Evolutionary conservation across 2,329 filamentous ascomycete species (phyloP), one percentile per base, ranked within the genome.

Genomic region (Aureobasidium zeae): DNA sequence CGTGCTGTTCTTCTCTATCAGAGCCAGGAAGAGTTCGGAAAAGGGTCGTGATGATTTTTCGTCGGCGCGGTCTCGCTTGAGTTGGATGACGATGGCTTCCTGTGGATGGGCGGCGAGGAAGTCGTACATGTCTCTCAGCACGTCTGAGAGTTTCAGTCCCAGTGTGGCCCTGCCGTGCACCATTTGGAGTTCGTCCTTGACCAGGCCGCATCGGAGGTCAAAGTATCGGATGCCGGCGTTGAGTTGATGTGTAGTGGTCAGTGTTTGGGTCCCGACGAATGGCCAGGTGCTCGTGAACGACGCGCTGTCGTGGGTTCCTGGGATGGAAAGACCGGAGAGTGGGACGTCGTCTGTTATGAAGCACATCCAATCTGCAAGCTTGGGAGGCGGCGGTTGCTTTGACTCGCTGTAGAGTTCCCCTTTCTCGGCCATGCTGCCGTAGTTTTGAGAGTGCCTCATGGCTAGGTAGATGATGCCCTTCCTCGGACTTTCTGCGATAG

Each of bases 271-370:
- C 8, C 54, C 44, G 25, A 63, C 49, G 45, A 61, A 63, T 3
- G 60, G 59, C 52, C 52, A 58, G 16, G 52, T 51, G n/a, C 48
- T 52, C 6, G 57, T 62, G 38, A 52, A 58, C 3, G 63, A 62
- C 5, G 58, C 54, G 36, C 55, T 59, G 45, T 63, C 59, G 45
- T 63, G 60, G 2, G 60, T 63, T 13, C 60, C 60, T 1, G 60
- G 60, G 22, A 63, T 57, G 3, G 58, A 56, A 3, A 62, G 48
- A 10, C 50, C 49, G 12, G 59, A 58, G 16, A 62, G 26, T 10
- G 49, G 50, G 2, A 46, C 48, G 7, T 51, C 35, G 36, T 55
- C 54, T 26, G 52, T 43, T 12, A 61, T 13, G 3, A 29, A 29
- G 19, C 52, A 47, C 57, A 59, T 59, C 57, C 57, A 59, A 26